Conservation (phyloP, 2,329 filamentous ascomycete species). For the Sphaerostilbella broomeana region DNA sequence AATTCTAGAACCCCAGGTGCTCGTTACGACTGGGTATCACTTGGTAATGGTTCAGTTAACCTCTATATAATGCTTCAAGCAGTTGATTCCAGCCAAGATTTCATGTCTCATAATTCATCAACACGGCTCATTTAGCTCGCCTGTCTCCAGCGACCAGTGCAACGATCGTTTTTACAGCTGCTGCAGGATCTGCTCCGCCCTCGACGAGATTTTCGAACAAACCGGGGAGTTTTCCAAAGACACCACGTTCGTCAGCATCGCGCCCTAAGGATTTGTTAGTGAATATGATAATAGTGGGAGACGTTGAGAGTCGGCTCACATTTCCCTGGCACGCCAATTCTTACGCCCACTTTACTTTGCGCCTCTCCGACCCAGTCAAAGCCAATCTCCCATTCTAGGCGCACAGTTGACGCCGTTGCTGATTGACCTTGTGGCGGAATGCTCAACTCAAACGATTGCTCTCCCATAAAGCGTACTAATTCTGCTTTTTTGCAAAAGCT, state of each 20-base stretch:
- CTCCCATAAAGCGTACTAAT: constrained; percentile 48
- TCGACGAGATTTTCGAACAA: constrained; percentile 55
- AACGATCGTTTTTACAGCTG: constrained; percentile 53
- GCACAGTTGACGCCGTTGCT: constrained; percentile 35
- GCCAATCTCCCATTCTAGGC: constrained; percentile 55
- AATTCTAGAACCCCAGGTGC: no score
- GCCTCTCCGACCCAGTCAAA: constrained; percentile 72
- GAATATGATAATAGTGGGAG: not conserved
- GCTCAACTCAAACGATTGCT: constrained; percentile 41
- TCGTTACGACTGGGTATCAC: no score
- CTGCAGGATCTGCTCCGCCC: constrained; percentile 47
- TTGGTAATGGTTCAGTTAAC: no score
- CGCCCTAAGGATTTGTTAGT: constrained; percentile 44
- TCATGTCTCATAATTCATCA: constrained; percentile 14
- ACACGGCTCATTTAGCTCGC: constrained; percentile 11
- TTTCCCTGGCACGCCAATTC: constrained; percentile 51
- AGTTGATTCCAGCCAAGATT: no score
- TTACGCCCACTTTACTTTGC: constrained; percentile 48
- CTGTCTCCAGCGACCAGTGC: constrained; percentile 49
- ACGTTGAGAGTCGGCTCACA: constrained; percentile 44
- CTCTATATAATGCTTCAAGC: no score
- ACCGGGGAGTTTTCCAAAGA: constrained; percentile 50
- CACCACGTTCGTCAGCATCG: constrained; percentile 48
- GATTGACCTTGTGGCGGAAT: constrained; percentile 28
- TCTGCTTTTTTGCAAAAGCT: constrained; percentile 29